phyloP scores from a whole-genome alignment of 768 basidiomycete species.

The Cystofilobasidium bisporidii region DNA sequence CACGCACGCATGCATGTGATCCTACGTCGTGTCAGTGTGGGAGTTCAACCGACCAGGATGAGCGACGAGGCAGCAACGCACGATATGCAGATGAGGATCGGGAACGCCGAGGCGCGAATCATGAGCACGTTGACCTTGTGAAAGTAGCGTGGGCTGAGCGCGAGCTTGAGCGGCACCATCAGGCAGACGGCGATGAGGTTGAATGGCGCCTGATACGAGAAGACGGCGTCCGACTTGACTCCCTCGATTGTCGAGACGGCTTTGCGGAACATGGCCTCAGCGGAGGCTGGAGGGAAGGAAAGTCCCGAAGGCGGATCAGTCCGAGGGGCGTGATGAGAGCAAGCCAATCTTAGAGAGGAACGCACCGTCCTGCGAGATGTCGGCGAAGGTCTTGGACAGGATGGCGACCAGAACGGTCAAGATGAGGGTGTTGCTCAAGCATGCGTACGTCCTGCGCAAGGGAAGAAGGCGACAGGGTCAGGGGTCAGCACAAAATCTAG shows the following conservation, averaged over 20 bases:
- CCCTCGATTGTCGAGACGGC: constrained; percentile 93
- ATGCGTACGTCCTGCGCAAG: constrained; percentile 56
- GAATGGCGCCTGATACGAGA: constrained; percentile 88
- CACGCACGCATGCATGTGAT: no score
- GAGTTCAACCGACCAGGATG: no score
- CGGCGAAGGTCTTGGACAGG: constrained; percentile 87
- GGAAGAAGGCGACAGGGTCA: background rate
- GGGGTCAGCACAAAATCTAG: background rate
- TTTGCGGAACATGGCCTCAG: constrained; percentile 83
- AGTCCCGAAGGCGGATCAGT: constrained; percentile 9
- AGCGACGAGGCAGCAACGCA: constrained; percentile 17
- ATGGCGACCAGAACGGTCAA: constrained; percentile 59
- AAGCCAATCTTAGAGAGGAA: background rate
- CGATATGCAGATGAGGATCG: constrained; percentile 67
- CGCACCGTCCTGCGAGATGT: constrained; percentile 76
- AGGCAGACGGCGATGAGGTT: constrained; percentile 78
- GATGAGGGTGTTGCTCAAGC: constrained; percentile 73
- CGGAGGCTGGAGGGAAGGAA: background rate
- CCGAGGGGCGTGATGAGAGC: constrained; percentile 3
- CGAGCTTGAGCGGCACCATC: constrained; percentile 58
- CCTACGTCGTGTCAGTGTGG: no score
- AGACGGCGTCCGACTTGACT: constrained; percentile 61
- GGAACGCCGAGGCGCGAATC: constrained; percentile 66
- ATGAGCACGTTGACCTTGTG: constrained; percentile 59
- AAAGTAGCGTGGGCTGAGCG: constrained; percentile 37